Evolutionary conservation across 2,329 filamentous ascomycete species (phyloP), one percentile per base, ranked within the genome.

Genomic region (Bimuria novae-zelandiae): DNA sequence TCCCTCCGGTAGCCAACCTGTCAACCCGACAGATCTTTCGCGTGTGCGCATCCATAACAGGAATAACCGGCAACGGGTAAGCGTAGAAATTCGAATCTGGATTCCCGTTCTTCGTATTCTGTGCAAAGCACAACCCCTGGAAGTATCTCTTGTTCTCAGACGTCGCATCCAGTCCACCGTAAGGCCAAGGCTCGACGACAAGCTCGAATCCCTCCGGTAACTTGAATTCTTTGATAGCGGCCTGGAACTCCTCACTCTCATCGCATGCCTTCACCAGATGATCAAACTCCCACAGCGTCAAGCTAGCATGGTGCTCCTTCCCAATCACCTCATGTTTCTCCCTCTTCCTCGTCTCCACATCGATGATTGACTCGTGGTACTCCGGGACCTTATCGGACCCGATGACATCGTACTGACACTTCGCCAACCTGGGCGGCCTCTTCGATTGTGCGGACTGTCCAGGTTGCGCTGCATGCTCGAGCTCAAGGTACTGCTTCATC

Each of bases 361-460:
- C 79, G 7, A 83, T 73, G 25, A 82, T 65, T 0, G 81, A 78
- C 60, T 86, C 83, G 37, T 81, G 76, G 57, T 83, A 86, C 47
- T 79, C 77, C 5, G 80, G 79, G 6, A 80, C 71, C 36, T 77
- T 79, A 36, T 82, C 79, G 4, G 68, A 62, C 1, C 80, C 79
- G 51, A 84, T 78, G 43, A 85, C 76, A 68, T 82, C 82, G 71
- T 85, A 86, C 57, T 81, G 77, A 29, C 80, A 79, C 39, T 79
- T 75, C 1, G 82, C 83, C 44, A 81, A 62, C 25, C 82, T 76
- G 7, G 77, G 72, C 12, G 80, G 81, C 2, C 76, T 71, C 12
- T 76, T 75, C 2, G 76, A 77, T 2, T 64, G 59, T 17, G 75
- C 74, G 49, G 68, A 74, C n/a, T 67, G 60, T 36, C 68, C 69